Evolutionary conservation across 208 protist genomes (phyloP).

Genomic region (Leishmania mexicana): DNA sequence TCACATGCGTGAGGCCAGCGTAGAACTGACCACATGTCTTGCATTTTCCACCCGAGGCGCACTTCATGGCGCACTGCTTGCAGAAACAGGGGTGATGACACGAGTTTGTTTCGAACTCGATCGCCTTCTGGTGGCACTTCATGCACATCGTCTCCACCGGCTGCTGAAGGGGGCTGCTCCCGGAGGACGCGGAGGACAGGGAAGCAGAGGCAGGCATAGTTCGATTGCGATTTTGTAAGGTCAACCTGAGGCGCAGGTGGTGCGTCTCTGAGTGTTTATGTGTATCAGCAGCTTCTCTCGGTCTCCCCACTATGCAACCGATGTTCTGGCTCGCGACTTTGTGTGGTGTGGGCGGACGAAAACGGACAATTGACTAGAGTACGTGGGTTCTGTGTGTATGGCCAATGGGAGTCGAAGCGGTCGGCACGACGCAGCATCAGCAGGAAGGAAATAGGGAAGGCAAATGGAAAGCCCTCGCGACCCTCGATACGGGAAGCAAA

Average conservation of each 20-base stretch:
- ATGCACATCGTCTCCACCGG: conserved; percentile 42
- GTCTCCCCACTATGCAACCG: neutral
- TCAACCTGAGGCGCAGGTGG: neutral
- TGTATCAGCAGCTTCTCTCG: neutral
- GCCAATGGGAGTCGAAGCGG: neutral
- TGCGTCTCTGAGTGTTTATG: neutral
- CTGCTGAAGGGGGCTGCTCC: neutral
- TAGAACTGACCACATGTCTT: conserved; percentile 82
- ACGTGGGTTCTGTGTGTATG: neutral
- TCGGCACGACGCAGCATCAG: neutral
- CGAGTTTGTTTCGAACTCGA: conserved; percentile 70
- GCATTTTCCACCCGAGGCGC: conserved; percentile 88
- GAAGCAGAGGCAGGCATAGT: conserved; percentile 8
- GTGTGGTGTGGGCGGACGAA: neutral
- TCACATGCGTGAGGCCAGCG: conserved; percentile 43
- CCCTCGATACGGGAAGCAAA: neutral
- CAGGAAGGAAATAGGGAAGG: neutral
- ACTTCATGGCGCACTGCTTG: conserved; percentile 89
- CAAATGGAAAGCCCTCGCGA: neutral
- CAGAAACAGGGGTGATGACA: conserved; percentile 84
- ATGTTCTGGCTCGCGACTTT: too few species aligned
- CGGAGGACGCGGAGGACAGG: conserved; percentile 24
- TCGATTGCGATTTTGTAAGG: neutral
- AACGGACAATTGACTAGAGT: neutral
- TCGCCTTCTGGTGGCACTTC: conserved; percentile 63